Evolutionary conservation across 768 basidiomycete genomes (phyloP), one percentile per base, ranked within the genome.

Genomic region (Nidula microcarpa): DNA sequence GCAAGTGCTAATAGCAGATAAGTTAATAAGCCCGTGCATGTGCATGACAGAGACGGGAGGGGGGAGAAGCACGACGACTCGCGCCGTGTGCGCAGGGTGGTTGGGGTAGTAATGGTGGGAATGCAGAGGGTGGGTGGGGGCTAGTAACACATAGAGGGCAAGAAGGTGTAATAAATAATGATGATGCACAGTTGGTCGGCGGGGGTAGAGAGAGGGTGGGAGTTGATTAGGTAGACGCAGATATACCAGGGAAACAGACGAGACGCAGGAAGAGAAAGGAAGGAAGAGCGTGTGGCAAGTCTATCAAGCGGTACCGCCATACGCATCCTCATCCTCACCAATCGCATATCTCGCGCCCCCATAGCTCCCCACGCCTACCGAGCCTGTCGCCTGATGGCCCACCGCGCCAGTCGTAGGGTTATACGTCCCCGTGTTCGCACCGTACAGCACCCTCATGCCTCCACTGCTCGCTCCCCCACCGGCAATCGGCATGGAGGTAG

Each of bases 331-430:
- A 49, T 66, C 72, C 4, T 67, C 67, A 10, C 62, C 71, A 62
- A 69, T 67, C 7, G 65, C 59, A 54, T 72, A 72, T 53, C 57
- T 52, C n/a, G 64, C 63, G 0, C 65, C 65, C 16, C 60, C 65
- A 52, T 64, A 62, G 16, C 52, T 35, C 1, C 55, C 60, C 23
- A 53, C 50, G 6, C 47, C 53, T 18, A 52, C 45, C 11, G 11
- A 53, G 49, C 36, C 52, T 45, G 51, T 47, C 43, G 10, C 59
- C 64, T 8, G 62, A 60, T 50, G 49, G 33, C 45, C 55, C 33
- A 49, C 47, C 13, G 49, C 51, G 23, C 49, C 56, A n/a, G 39
- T 37, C 33, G 43, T 53, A 13, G 60, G 57, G 39, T 54, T 55
- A 35, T 57, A 48, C 10, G 39, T 45, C 23, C 57, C 56, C 11